Evolutionary conservation across 768 basidiomycete genomes (phyloP), one percentile per base, ranked within the genome.

Genomic region (Floccularia luteovirens): DNA sequence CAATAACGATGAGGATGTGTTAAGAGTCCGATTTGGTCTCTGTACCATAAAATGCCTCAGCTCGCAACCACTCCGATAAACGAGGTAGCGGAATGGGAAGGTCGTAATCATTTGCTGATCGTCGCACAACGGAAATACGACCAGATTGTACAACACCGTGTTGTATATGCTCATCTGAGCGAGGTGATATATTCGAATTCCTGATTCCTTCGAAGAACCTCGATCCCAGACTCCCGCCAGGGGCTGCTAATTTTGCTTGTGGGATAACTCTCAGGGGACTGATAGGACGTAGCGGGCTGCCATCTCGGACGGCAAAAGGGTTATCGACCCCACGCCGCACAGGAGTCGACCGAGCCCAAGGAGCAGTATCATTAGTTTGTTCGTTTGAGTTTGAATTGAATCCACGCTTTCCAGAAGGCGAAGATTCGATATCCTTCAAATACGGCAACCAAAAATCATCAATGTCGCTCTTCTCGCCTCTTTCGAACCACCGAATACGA

Each of bases 271-370:
- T 57, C 39, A 28, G 36, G 38, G 28, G n/a, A n/a, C n/a, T n/a
- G n/a, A n/a, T n/a, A n/a, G n/a, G n/a, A n/a, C n/a, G n/a, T n/a
- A n/a, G n/a, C n/a, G n/a, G n/a, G n/a, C n/a, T n/a, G n/a, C n/a
- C n/a, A n/a, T n/a, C n/a, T n/a, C n/a, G n/a, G n/a, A n/a, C n/a
- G n/a, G n/a, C n/a, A 49, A 82, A 82, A 1, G 81, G 81, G 4
- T 48, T 47, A 46, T 82, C 80, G 11, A 76, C 56, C 2, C 80
- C 81, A 25, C 81, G 77, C 30, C 72, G 70, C 32, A 69, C 55
- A 16, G 52, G 52, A 6, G 51, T 50, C n/a, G 51, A 46, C 43
- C 63, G 57, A 14, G 75, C 74, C 79, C 78, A 81, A 5, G 64
- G 62, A 1, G 75, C 74, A 4, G 63, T 64, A 16, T 44, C 42